These are phyloP conservation scores for Termitomyces titanicus DNA, from an alignment of 768 basidiomycete species.

Conservation along the genomic window DNA sequence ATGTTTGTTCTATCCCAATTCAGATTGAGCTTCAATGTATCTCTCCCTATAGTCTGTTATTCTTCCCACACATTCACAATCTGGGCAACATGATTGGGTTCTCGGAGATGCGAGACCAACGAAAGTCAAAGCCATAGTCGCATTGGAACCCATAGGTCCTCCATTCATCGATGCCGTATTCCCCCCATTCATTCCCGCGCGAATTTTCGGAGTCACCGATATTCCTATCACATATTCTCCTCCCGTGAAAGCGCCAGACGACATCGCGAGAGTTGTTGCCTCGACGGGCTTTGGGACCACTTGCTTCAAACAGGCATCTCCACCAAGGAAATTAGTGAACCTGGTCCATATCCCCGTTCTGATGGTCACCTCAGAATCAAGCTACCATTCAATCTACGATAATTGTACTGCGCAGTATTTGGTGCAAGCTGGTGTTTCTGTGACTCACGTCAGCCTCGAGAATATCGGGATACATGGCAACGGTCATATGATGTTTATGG, in stretches of 20 bases:
- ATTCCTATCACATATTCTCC: slow-evolving; percentile 42
- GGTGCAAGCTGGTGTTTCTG: slow-evolving; percentile 39
- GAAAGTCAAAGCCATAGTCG: slow-evolving; percentile 42
- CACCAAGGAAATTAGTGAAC: slow-evolving; percentile 39
- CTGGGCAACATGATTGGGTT: slow-evolving; percentile 46
- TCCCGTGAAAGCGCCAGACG: slow-evolving; percentile 33
- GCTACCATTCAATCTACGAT: slow-evolving; percentile 50
- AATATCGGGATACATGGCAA: slow-evolving; percentile 47
- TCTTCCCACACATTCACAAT: slow-evolving; percentile 49
- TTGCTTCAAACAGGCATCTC: slow-evolving; percentile 39
- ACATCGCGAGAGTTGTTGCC: slow-evolving; percentile 27
- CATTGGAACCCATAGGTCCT: slow-evolving; percentile 48
- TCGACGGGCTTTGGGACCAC: slow-evolving; percentile 28
- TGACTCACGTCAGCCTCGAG: slow-evolving; percentile 36
- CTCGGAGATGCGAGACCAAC: slow-evolving; percentile 43
- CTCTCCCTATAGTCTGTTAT: slow-evolving; percentile 34
- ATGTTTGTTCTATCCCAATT: not conserved
- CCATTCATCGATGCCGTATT: slow-evolving; percentile 42
- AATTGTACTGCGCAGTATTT: slow-evolving; percentile 40
- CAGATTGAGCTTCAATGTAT: not conserved
- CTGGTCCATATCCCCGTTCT: slow-evolving; percentile 41
- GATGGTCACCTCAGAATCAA: slow-evolving; percentile 44
- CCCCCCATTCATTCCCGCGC: slow-evolving; percentile 31
- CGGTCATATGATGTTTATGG: slow-evolving; percentile 57
- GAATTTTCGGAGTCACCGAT: slow-evolving; percentile 46